Base-by-base conservation (phyloP, 2,329 filamentous ascomycete genomes). In the Colletotrichum orchidophilum region DNA sequence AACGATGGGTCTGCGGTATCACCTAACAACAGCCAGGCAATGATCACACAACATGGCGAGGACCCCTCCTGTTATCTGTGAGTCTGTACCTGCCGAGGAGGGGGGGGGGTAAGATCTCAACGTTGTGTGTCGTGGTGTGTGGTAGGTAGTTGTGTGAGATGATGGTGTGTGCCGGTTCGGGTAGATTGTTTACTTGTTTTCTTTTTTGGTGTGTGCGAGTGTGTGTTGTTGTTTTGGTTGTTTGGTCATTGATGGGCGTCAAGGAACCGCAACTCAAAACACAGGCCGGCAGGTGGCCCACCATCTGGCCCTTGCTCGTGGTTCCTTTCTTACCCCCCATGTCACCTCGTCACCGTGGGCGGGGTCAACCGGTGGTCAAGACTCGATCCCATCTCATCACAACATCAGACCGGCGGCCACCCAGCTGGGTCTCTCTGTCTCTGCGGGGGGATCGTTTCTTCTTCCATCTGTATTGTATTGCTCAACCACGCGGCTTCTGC, bases 141-240 rank as follows among this genome's bases (percentile, higher is more conserved):
- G 18, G 18, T 46, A 29, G 24, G 18, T 66, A 42, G n/a, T 39
- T 29, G 18, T 27, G 42, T 9, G 21, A 33, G 58, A 33, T 26
- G 58, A 61, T 27, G 58, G 42, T 42, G 42, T n/a, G n/a, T 42
- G 39, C 42, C 63, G 24, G 54, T 54, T 67, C 66, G 9, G 68
- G 68, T 62, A 67, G 29, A 57, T 61, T 70, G 67, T 70, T 70
- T 68, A 59, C 60, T 53, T 54, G 60, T 42, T 35, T 71, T 63
- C 46, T 13, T 58, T 63, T 33, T 52, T 42, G 31, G 13, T 9
- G 29, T 35, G 13, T n/a, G 31, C 31, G 21, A n/a, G 29, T 35
- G 33, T 58, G 26, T 63, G 52, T 29, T 61, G 33, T 54, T 39
- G 53, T 52, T 54, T 29, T 46, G 12, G 31, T 66, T 66, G 39